Percentiles rank a stretch among this genome's conserved stretches.
Evolutionary conservation across 2,329 filamentous ascomycete species (phyloP).

Genomic region (Fusarium globosum): DNA sequence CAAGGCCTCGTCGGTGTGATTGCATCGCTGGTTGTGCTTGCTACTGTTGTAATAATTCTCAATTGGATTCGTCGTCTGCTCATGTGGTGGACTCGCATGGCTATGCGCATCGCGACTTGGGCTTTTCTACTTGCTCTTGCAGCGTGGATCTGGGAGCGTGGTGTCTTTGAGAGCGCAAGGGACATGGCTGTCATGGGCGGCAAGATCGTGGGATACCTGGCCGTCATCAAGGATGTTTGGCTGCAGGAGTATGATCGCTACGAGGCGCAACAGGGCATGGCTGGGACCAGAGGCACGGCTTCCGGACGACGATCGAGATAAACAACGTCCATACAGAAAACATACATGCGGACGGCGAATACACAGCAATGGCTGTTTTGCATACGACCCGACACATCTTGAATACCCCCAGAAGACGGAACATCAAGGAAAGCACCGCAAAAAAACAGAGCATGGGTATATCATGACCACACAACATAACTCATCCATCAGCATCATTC

Average conservation of each 20-base stretch:
- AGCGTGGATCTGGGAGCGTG: slow-evolving; percentile 71
- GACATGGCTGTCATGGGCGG: slow-evolving; percentile 63
- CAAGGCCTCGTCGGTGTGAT: slow-evolving; percentile 49
- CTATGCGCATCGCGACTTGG: slow-evolving; percentile 73
- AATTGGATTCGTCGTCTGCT: slow-evolving; percentile 78
- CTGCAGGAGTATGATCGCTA: slow-evolving; percentile 67
- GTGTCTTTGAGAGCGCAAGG: slow-evolving; percentile 70
- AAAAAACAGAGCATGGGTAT: neutral
- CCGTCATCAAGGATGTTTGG: slow-evolving; percentile 66
- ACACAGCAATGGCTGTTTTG: neutral
- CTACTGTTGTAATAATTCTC: slow-evolving; percentile 73
- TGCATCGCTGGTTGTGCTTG: slow-evolving; percentile 50
- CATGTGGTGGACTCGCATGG: slow-evolving; percentile 80
- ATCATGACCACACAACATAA: neutral
- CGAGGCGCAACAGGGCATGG: slow-evolving; percentile 58
- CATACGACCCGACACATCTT: slow-evolving; percentile 19
- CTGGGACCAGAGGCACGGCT: slow-evolving; percentile 27
- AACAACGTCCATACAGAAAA: slow-evolving; percentile 9
- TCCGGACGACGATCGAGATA: slow-evolving; percentile 34
- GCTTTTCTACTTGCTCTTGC: slow-evolving; percentile 64
- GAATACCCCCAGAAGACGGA: slow-evolving; percentile 25
- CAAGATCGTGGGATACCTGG: slow-evolving; percentile 59
- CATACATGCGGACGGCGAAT: neutral
- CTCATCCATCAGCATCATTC: neutral
- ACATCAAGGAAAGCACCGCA: slow-evolving; percentile 2